These are phyloP conservation scores for Trichoderma atroviride DNA, from an alignment of 2,329 filamentous ascomycete species.

Conservation along the genomic window DNA sequence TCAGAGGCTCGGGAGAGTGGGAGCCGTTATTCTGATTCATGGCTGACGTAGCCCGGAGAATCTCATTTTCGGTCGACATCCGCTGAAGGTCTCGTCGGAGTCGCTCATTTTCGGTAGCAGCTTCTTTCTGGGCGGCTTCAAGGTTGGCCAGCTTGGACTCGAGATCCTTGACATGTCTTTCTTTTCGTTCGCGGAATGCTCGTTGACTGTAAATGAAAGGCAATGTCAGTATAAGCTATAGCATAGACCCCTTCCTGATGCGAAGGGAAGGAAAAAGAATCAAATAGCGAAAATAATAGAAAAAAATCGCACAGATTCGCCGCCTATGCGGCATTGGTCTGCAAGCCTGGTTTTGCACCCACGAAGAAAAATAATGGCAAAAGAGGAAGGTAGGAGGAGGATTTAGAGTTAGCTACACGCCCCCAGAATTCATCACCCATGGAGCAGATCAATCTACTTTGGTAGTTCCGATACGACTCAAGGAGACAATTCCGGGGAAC, in stretches of 20 bases:
- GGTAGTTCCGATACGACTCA: neutral
- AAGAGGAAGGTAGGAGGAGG: neutral
- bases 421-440: neutral
- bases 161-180: conserved; percentile 89
- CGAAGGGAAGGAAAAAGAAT: neutral
- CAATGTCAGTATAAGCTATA: neutral
- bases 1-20: conserved; percentile 51
- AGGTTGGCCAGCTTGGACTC: conserved; percentile 81
- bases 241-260: neutral
- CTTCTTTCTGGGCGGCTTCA: conserved; percentile 70
- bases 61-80: conserved; percentile 87
- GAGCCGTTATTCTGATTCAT: conserved; percentile 42
- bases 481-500: neutral
- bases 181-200: conserved; percentile 94
- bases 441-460: neutral
- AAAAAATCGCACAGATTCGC: neutral
- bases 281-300: neutral
- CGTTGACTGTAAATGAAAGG: conserved; percentile 67
- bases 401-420: neutral
- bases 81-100: conserved; percentile 83
- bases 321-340: neutral
- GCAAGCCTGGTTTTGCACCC: neutral
- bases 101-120: conserved; percentile 82
- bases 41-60: conserved; percentile 76
- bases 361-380: neutral